Evolutionary conservation across 31 red algal species (phyloP).

Genomic region (Odonthalia washingtoniensis): DNA sequence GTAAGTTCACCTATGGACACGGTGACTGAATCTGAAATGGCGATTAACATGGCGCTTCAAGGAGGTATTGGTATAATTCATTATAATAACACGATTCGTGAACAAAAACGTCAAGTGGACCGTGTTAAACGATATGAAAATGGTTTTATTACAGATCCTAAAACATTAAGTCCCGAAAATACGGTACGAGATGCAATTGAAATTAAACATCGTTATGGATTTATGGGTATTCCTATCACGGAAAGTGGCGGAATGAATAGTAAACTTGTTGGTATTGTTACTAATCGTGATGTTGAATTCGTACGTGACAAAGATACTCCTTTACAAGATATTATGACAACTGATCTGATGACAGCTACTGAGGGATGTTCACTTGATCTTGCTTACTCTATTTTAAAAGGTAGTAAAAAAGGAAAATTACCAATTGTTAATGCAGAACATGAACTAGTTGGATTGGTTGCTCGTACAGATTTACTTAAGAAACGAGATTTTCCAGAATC

Average conservation of each 20-base stretch:
- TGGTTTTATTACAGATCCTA: conserved; percentile 99
- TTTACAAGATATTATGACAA: conserved; percentile 89
- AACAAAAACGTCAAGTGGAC: conserved; percentile 94
- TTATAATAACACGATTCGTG: conserved; percentile 89
- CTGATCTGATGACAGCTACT: conserved; percentile 90
- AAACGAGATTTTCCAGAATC: conserved; percentile 92
- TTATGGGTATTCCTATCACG: conserved; percentile 98
- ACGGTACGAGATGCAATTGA: conserved; percentile 93
- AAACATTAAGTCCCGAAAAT: conserved; percentile 81
- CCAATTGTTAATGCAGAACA: conserved; percentile 85
- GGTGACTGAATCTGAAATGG: conserved; percentile 98
- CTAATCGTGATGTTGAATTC: conserved; percentile 98
- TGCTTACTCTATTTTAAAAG: conserved; percentile 90
- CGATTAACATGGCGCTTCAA: conserved; percentile 98
- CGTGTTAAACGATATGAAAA: conserved; percentile 98
- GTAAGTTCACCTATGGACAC: conserved; percentile 99
- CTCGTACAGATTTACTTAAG: conserved; percentile 96
- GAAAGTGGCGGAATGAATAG: conserved; percentile 90
- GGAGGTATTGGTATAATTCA: conserved; percentile 99
- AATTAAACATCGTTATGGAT: conserved; percentile 93
- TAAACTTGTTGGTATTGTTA: conserved; percentile 96
- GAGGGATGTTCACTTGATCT: conserved; percentile 89
- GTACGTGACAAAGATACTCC: conserved; percentile 81
- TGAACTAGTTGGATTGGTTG: conserved; percentile 94
- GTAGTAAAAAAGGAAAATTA: conserved; percentile 97